Evolutionary conservation across 768 basidiomycete genomes (phyloP).

Genomic region (Phlebiopsis flavidoalba): DNA sequence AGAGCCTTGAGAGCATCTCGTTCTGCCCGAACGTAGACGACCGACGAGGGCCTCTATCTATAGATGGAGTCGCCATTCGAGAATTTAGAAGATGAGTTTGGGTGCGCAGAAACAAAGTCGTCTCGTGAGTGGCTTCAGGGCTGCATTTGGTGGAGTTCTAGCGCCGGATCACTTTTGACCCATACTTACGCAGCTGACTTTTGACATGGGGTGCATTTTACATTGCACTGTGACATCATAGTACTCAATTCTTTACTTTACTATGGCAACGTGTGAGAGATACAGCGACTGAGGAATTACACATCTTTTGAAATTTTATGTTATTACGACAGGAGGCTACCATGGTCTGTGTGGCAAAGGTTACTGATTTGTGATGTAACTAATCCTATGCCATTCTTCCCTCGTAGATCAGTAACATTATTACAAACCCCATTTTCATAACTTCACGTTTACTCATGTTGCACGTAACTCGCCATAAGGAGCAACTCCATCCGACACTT

Average conservation of each 20-base stretch:
- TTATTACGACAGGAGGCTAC: background rate
- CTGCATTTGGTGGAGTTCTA: background rate
- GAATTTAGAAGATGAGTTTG: background rate
- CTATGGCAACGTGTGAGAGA: background rate
- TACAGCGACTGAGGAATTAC: background rate
- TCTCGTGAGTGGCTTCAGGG: background rate
- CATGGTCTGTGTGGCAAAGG: background rate
- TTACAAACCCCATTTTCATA: background rate
- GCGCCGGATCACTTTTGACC: background rate
- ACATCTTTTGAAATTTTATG: background rate
- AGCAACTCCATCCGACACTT: constrained; percentile 55
- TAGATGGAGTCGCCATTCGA: background rate
- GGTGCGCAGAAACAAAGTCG: background rate
- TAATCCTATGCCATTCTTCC: background rate
- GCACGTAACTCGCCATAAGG: background rate
- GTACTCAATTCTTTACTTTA: too few relatives aligned
- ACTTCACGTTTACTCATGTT: background rate
- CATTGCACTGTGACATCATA: too few relatives aligned
- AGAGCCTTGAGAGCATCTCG: constrained; percentile 22
- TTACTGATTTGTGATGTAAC: background rate
- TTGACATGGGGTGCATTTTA: too few relatives aligned
- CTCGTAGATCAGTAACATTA: constrained; percentile 13
- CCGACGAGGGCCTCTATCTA: background rate
- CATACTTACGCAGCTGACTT: background rate
- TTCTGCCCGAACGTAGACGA: background rate